Evolutionary conservation across 1,284 basidiomycete species (phyloP), one percentile per base, ranked within the genome.

Genomic region (Apiotrichum sp.): DNA sequence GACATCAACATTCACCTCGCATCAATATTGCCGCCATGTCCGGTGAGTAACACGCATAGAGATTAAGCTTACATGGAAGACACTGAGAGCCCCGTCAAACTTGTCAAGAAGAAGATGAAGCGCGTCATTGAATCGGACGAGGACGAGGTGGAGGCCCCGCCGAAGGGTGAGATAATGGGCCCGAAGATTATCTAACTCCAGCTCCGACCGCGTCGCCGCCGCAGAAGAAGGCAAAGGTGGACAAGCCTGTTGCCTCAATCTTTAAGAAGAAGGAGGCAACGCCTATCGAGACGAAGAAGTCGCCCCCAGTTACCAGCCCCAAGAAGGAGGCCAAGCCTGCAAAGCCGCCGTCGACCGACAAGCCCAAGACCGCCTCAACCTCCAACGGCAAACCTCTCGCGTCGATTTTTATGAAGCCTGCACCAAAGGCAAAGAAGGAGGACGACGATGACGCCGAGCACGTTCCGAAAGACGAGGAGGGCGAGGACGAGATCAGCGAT

Each of bases 121-220:
- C 80, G 83, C 48, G 76, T 87, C 39, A 66, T 86, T 4, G 79
- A 83, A 43, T 87, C 86, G 0, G 86, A 88, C 56, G 83, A 86
- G 32, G 86, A 86, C 56, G 77, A 74, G 31, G 78, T 76, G 22
- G 22, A 22, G 22, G 22, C 22, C 22, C 22, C 22, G 22, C 22
- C 22, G 22, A 22, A 22, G 22, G 22, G 22, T 22, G 22, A 22
- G 22, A 22, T 22, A 22, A 22, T 22, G 22, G 22, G 22, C 22
- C 22, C 22, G 22, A 22, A 22, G 22, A 22, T 22, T 22, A 22
- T 10, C 6, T n/a, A 10, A 34, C 29, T 10, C 46, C 66, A 22
- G 22, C 22, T 22, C 22, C 22, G 22, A 22, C 58, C n/a, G 35
- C 55, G 1, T 63, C 69, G 13, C 70, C 70, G 8, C 65, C 70